Conservation (phyloP, 2,329 filamentous ascomycete species). For the Cercospora zeina region DNA sequence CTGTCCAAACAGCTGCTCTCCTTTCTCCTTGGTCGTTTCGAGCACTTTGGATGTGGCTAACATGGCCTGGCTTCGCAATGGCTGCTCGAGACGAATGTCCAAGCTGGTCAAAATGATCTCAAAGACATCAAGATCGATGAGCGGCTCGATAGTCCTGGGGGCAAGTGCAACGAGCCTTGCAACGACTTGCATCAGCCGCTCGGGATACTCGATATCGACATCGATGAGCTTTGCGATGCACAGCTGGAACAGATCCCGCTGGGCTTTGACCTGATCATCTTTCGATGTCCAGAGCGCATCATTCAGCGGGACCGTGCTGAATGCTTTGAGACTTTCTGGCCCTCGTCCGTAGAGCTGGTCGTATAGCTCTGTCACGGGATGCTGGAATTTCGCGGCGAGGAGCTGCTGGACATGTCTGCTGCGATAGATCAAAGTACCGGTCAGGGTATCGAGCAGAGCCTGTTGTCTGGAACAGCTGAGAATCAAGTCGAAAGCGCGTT, state of each 20-base stretch:
- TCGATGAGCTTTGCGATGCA: slow-evolving; percentile 88
- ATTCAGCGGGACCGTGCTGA: slow-evolving; percentile 48
- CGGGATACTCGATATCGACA: slow-evolving; percentile 73
- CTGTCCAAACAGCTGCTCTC: slow-evolving; percentile 62
- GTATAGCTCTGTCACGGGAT: slow-evolving; percentile 47
- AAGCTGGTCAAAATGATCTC: slow-evolving; percentile 84
- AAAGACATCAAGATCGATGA: slow-evolving; percentile 73
- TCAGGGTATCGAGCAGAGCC: slow-evolving; percentile 43
- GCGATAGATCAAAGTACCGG: slow-evolving; percentile 38
- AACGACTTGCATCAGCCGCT: slow-evolving; percentile 61
- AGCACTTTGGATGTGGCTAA: slow-evolving; percentile 81
- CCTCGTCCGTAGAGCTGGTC: slow-evolving; percentile 49
- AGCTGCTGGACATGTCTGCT: slow-evolving; percentile 43
- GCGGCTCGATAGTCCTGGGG: slow-evolving; percentile 59
- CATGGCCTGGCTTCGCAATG: slow-evolving; percentile 77
- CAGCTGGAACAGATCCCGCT: slow-evolving; percentile 67
- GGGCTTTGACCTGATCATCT: slow-evolving; percentile 48
- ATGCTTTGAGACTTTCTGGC: slow-evolving; percentile 48
- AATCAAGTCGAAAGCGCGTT: slow-evolving; percentile 46
- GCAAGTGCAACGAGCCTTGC: slow-evolving; percentile 59
- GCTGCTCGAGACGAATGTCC: slow-evolving; percentile 74
- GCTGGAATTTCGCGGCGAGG: slow-evolving; percentile 43
- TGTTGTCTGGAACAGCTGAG: slow-evolving; percentile 42
- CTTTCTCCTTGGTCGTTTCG: slow-evolving; percentile 70
- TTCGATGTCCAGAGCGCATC: slow-evolving; percentile 46